Evolutionary conservation across 106 monocot genomes (phyloP).

Genomic region (Narthecium ossifragum): DNA sequence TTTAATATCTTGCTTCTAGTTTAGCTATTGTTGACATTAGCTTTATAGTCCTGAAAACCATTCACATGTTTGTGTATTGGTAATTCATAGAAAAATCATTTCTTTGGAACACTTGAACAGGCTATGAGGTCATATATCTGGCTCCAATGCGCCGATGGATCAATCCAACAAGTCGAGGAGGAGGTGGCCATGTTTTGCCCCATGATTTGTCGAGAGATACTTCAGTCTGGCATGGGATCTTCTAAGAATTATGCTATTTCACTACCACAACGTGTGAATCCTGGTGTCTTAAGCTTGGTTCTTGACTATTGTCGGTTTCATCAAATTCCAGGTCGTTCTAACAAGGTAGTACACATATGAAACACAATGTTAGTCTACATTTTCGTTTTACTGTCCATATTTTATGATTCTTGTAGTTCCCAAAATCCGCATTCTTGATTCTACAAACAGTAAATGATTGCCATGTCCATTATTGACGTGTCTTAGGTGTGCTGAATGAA

Average conservation of each 20-base stretch:
- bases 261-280: constrained; percentile 79
- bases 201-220: constrained; percentile 77
- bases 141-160: constrained; percentile 86
- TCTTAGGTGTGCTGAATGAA: too few species aligned
- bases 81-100: neutral
- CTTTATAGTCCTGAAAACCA: too few species aligned
- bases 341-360: too few species aligned
- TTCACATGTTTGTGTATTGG: neutral
- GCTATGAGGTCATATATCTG: constrained; percentile 92
- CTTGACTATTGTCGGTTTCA: constrained; percentile 99
- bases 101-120: constrained; percentile 34
- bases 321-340: constrained; percentile 89
- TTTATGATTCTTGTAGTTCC: too few species aligned
- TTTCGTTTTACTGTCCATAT: too few species aligned
- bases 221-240: constrained; percentile 77
- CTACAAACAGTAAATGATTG: too few species aligned
- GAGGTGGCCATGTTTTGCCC: constrained; percentile 99
- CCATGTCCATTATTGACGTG: too few species aligned
- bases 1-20: too few species aligned
- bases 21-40: too few species aligned
- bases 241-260: constrained; percentile 92
- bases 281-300: constrained; percentile 64
- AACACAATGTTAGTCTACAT: too few species aligned
- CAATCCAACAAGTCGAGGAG: constrained; percentile 95
- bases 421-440: too few species aligned